A percentile compares a stretch with the other conserved stretches of the same genome.
Evolutionary conservation across 2,329 filamentous ascomycete genomes (phyloP).

Genomic region (Paracorniculantispora psalliotae): DNA sequence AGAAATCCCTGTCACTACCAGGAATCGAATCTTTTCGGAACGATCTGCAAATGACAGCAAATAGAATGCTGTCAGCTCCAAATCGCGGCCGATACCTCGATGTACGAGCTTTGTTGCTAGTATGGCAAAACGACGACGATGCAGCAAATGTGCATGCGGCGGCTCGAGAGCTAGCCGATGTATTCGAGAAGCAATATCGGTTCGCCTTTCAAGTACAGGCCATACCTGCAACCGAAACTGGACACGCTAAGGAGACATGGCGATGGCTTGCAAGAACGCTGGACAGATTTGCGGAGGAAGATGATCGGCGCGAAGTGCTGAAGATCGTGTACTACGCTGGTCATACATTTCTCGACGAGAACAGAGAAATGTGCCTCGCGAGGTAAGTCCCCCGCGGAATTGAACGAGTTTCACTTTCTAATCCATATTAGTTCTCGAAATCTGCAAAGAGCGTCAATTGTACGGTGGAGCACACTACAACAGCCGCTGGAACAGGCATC

Average conservation of each 20-base stretch:
- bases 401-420: constrained; percentile 8
- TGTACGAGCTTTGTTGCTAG: constrained; percentile 49
- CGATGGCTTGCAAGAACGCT: constrained; percentile 50
- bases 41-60: constrained; percentile 47
- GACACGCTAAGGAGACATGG: constrained; percentile 45
- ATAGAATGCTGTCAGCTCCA: constrained; percentile 45
- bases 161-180: constrained; percentile 43
- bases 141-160: constrained; percentile 33
- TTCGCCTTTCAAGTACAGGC: constrained; percentile 44
- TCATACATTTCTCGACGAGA: constrained; percentile 48
- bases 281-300: constrained; percentile 48
- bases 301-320: constrained; percentile 50
- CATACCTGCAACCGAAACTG: constrained; percentile 41
- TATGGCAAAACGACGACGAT: constrained; percentile 53
- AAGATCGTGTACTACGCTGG: constrained; percentile 57
- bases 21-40: constrained; percentile 47
- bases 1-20: constrained; percentile 45
- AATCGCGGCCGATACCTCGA: constrained; percentile 48
- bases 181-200: constrained; percentile 49
- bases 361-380: constrained; percentile 53
- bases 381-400: constrained; percentile 37
- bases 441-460: constrained; percentile 39
- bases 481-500: constrained; percentile 51
- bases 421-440: constrained; percentile 39
- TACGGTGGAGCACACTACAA: constrained; percentile 54